Conservation (phyloP, 2,329 filamentous ascomycete species). For the Pestalotiopsis sp. region DNA sequence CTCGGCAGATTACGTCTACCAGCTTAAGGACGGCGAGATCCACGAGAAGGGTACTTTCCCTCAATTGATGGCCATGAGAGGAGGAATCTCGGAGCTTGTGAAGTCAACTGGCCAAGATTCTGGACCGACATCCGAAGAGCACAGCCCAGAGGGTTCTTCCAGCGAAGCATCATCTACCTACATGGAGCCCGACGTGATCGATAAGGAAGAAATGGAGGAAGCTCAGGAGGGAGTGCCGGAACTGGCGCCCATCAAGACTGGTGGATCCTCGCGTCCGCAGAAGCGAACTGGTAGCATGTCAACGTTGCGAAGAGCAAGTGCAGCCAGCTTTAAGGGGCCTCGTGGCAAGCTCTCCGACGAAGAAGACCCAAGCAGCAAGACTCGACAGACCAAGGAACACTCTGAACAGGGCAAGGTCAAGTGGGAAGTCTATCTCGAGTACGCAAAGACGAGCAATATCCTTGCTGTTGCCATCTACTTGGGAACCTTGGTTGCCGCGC, state of each 20-base stretch:
- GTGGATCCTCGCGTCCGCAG: conserved; percentile 50
- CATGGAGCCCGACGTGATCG: conserved; percentile 54
- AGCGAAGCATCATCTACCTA: conserved; percentile 60
- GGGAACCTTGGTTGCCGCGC: conserved; percentile 74
- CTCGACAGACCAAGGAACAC: conserved; percentile 84
- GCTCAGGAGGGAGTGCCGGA: conserved; percentile 77
- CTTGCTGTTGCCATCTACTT: conserved; percentile 82
- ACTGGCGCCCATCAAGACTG: conserved; percentile 72
- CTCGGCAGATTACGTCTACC: conserved; percentile 85
- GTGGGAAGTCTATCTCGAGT: conserved; percentile 92
- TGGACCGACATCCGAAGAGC: conserved; percentile 36
- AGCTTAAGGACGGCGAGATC: conserved; percentile 82
- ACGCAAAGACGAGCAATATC: conserved; percentile 92
- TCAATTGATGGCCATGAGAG: conserved; percentile 91
- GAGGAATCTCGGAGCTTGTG: conserved; percentile 82
- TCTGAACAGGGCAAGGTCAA: conserved; percentile 97
- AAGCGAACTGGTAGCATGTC: conserved; percentile 70
- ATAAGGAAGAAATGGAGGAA: conserved; percentile 73
- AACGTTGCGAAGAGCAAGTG: conserved; percentile 87
- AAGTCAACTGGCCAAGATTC: conserved; percentile 70
- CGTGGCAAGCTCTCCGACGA: conserved; percentile 85
- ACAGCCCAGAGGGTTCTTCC: conserved; percentile 48
- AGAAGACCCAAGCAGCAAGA: conserved; percentile 74
- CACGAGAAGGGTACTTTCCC: conserved; percentile 88
- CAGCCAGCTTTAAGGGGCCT: conserved; percentile 85